Conservation (phyloP, 1,284 basidiomycete genomes). For the Tausonia pullulans region DNA sequence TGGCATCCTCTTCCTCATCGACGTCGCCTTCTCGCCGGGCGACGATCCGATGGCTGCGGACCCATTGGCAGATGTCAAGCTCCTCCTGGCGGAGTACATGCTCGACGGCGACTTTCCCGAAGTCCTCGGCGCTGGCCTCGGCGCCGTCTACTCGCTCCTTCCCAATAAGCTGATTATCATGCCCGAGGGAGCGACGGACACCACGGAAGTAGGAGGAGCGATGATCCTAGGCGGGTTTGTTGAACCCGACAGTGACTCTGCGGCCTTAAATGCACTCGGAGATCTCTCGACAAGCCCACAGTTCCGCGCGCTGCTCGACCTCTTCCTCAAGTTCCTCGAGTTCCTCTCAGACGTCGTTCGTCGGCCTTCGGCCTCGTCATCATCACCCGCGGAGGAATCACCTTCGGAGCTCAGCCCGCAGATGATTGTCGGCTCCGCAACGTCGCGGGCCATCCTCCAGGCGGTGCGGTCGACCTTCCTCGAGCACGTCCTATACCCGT, state of each 20-base stretch:
- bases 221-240: conserved; percentile 53
- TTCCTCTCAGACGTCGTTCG: conserved; percentile 74
- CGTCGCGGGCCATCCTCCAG: not conserved
- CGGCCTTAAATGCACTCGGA: not conserved
- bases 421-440: not conserved
- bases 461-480: conserved; percentile 29
- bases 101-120: conserved; percentile 93
- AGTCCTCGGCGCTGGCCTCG: conserved; percentile 84
- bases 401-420: not conserved
- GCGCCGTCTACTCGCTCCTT: conserved; percentile 83
- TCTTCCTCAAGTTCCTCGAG: conserved; percentile 79
- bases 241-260: not conserved
- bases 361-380: conserved; percentile 17
- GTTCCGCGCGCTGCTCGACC: conserved; percentile 68
- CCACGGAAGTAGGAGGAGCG: conserved; percentile 28
- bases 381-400: conserved; percentile 17
- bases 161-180: conserved; percentile 72
- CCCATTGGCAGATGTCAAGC: conserved; percentile 64
- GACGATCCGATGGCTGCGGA: conserved; percentile 35
- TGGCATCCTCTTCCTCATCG: conserved; percentile 82
- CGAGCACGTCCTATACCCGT: conserved; percentile 86
- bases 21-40: conserved; percentile 25
- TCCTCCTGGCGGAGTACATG: conserved; percentile 83
- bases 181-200: conserved; percentile 39
- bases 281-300: conserved; percentile 52